A percentile compares a stretch with the other conserved stretches of the same genome.
Evolutionary conservation across 73 alveolate genomes (phyloP).

Genomic region (Tetrahymena malaccensis): DNA sequence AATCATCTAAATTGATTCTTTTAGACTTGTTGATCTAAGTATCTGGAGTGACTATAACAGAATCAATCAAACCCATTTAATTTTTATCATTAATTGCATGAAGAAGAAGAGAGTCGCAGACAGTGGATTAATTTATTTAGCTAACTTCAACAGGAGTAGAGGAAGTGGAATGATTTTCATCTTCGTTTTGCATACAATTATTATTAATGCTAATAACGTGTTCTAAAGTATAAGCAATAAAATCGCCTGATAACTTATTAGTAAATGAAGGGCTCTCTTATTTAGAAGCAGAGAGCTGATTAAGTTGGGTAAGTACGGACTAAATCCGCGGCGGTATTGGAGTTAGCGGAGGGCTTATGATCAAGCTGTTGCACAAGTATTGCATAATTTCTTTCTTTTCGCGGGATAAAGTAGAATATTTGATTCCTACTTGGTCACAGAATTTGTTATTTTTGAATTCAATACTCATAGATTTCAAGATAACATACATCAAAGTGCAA

Average conservation of each 20-base stretch:
- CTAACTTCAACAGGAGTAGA: not conserved
- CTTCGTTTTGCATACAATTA: not conserved
- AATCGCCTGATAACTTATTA: not conserved
- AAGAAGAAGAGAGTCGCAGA: not conserved
- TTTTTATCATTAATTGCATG: not conserved
- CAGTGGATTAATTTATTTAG: not conserved
- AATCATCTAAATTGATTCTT: not conserved
- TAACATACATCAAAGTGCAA: not conserved
- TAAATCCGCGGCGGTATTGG: slow-evolving; percentile 1
- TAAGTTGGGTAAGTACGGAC: not conserved
- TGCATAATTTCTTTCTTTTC: not conserved
- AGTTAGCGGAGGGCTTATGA: not conserved
- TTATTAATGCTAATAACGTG: not conserved
- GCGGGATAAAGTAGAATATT: not conserved
- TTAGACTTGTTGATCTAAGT: not conserved
- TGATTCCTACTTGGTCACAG: not conserved
- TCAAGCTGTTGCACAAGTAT: not conserved
- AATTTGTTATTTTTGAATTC: not conserved
- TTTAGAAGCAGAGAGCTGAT: not conserved
- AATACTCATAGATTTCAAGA: not conserved
- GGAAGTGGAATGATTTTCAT: not conserved
- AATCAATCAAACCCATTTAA: not conserved
- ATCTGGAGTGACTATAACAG: not conserved
- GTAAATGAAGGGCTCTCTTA: not conserved
- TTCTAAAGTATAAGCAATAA: not conserved